These are phyloP conservation scores for Coccinonectria pachysandricola DNA, from an alignment of 2,329 filamentous ascomycete genomes.

Conservation along the genomic window DNA sequence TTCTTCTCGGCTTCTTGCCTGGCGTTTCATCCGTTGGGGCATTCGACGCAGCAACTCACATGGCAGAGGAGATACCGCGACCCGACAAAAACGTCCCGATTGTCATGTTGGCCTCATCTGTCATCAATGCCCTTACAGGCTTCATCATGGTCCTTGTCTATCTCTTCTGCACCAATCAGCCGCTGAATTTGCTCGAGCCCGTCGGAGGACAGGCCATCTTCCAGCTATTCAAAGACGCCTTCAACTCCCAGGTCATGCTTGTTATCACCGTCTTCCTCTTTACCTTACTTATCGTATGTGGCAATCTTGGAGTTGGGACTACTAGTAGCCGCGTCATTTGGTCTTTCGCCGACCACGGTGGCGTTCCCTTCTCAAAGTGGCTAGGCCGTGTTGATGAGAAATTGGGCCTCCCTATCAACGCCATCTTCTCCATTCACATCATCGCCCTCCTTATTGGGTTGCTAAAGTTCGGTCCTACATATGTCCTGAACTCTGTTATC, in stretches of 20 bases:
- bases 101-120: slow-evolving; percentile 42
- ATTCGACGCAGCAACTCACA: slow-evolving; percentile 49
- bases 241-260: slow-evolving; percentile 39
- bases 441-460: slow-evolving; percentile 36
- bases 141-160: slow-evolving; percentile 43
- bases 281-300: too few relatives aligned
- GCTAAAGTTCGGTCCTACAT: slow-evolving; percentile 43
- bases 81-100: slow-evolving; percentile 40
- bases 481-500: slow-evolving; percentile 42
- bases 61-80: slow-evolving; percentile 46
- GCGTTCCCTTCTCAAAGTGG: slow-evolving; percentile 34
- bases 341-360: slow-evolving; percentile 45
- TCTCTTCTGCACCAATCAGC: slow-evolving; percentile 38
- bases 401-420: slow-evolving; percentile 42
- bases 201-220: slow-evolving; percentile 29
- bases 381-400: slow-evolving; percentile 31
- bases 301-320: slow-evolving; percentile 42
- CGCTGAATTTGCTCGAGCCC: slow-evolving; percentile 32
- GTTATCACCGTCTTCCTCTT: slow-evolving; percentile 48
- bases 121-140: slow-evolving; percentile 37
- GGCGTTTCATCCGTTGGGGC: too few relatives aligned
- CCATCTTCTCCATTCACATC: slow-evolving; percentile 41
- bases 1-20: not conserved
- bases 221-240: slow-evolving; percentile 28
- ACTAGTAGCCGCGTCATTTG: slow-evolving; percentile 42